Evolutionary conservation across 345 rosid genomes (phyloP).

Genomic region (Eucalyptus paniculata): DNA sequence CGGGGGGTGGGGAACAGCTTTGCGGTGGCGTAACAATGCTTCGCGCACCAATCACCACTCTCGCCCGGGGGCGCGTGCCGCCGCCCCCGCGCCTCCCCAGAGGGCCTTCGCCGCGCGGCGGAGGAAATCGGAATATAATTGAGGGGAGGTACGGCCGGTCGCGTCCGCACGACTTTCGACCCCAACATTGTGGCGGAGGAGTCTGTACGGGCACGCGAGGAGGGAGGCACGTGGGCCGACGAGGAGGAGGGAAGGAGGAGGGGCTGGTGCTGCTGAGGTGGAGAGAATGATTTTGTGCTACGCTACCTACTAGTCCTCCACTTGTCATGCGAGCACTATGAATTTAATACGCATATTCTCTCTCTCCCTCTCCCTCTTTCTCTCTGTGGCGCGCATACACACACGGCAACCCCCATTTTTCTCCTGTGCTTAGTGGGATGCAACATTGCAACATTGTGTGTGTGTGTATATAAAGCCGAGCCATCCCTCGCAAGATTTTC

Average conservation of each 20-base stretch:
- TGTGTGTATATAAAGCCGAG: slow-evolving; percentile 9
- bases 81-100: no score
- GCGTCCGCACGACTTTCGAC: not conserved
- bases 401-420: not conserved
- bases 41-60: not conserved
- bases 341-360: slow-evolving; percentile 26
- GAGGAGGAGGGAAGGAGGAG: not conserved
- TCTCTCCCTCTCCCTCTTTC: not conserved
- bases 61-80: not conserved
- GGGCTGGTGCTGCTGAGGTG: not conserved
- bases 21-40: not conserved
- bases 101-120: not conserved
- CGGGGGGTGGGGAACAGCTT: not conserved
- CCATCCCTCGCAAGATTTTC: not conserved
- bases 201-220: not conserved
- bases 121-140: not conserved
- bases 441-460: not conserved
- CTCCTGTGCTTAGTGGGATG: not conserved
- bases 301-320: slow-evolving; percentile 54
- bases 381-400: not conserved
- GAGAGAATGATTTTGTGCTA: slow-evolving; percentile 26
- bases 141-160: not conserved
- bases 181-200: not conserved
- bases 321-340: slow-evolving; percentile 62
- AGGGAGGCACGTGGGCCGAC: not conserved